Conservation (phyloP, 371 early-diverging fungal genomes). For the Dinochytrium kinnereticum region DNA sequence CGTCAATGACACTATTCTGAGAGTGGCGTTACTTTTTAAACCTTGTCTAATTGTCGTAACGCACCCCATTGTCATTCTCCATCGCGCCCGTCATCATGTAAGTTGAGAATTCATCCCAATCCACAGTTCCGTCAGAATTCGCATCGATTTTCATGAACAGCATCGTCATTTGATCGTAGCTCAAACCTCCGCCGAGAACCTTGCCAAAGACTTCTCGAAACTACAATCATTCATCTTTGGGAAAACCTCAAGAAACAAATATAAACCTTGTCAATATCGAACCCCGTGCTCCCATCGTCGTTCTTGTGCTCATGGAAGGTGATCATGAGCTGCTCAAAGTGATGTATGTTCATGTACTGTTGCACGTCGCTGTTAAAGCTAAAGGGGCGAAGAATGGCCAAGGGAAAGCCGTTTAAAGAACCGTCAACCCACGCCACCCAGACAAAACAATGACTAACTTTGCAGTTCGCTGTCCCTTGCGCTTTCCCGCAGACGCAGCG, state of each 20-base stretch:
- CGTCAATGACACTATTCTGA: slow-evolving; percentile 52
- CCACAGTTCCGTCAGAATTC: slow-evolving; percentile 60
- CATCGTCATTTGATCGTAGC: slow-evolving; percentile 62
- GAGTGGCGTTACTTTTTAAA: not conserved
- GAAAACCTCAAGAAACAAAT: not conserved
- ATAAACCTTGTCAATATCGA: slow-evolving; percentile 50
- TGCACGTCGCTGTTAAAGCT: slow-evolving; percentile 52
- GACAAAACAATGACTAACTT: not conserved
- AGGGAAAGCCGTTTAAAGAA: too few species aligned
- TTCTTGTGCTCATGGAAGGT: slow-evolving; percentile 57
- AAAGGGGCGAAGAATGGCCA: too few species aligned
- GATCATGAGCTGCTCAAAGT: slow-evolving; percentile 61
- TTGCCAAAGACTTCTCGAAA: slow-evolving; percentile 64
- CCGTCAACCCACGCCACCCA: not conserved
- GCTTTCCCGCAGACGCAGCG: not conserved
- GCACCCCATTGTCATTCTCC: slow-evolving; percentile 46
- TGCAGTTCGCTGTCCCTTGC: slow-evolving; percentile 5
- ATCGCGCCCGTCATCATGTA: slow-evolving; percentile 60
- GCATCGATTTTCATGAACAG: slow-evolving; percentile 69
- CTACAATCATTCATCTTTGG: slow-evolving; percentile 32
- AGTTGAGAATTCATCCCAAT: slow-evolving; percentile 65
- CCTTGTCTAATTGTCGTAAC: too few species aligned
- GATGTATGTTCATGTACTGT: slow-evolving; percentile 62
- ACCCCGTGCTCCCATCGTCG: slow-evolving; percentile 58
- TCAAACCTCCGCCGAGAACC: slow-evolving; percentile 57